Evolutionary conservation across 1,284 basidiomycete species (phyloP).

Genomic region (Schizophyllum commune): DNA sequence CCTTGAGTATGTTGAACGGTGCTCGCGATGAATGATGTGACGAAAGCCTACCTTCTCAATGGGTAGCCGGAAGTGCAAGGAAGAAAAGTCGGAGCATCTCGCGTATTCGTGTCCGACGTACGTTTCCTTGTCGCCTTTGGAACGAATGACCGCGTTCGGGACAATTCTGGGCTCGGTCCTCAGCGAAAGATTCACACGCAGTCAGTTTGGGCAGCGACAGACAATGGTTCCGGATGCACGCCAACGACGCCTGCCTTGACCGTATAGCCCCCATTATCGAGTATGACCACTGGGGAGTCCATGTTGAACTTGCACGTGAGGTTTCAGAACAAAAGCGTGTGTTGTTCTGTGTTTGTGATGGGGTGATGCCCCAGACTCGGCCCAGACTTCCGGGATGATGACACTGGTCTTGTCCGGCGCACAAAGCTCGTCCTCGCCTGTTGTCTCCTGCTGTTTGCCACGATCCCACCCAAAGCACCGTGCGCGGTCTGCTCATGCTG

Average conservation of each 20-base stretch:
- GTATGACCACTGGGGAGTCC: constrained; percentile 47
- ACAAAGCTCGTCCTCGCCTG: neutral
- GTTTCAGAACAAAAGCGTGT: constrained; percentile 1
- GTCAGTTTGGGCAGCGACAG: constrained; percentile 6
- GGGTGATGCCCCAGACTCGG: neutral
- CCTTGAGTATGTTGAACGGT: constrained; percentile 39
- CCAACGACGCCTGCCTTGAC: constrained; percentile 68
- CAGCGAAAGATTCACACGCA: constrained; percentile 1
- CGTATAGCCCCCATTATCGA: constrained; percentile 81
- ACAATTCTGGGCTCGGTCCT: constrained; percentile 43
- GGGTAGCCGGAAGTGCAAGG: constrained; percentile 73
- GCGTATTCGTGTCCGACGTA: constrained; percentile 82
- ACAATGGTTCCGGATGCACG: constrained; percentile 26
- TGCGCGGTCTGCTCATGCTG: neutral
- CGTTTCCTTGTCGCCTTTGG: constrained; percentile 69
- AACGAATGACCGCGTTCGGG: constrained; percentile 74
- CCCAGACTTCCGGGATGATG: neutral
- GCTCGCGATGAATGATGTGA: constrained; percentile 4
- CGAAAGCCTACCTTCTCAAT: constrained; percentile 68
- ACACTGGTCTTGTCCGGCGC: neutral
- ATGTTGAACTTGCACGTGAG: constrained; percentile 18
- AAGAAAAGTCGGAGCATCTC: constrained; percentile 68
- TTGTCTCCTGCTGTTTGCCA: neutral
- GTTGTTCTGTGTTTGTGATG: neutral
- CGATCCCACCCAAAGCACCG: neutral